Evolutionary conservation across 1,284 basidiomycete genomes (phyloP), one percentile per base, ranked within the genome.

Genomic region (Tylopilus sp.): DNA sequence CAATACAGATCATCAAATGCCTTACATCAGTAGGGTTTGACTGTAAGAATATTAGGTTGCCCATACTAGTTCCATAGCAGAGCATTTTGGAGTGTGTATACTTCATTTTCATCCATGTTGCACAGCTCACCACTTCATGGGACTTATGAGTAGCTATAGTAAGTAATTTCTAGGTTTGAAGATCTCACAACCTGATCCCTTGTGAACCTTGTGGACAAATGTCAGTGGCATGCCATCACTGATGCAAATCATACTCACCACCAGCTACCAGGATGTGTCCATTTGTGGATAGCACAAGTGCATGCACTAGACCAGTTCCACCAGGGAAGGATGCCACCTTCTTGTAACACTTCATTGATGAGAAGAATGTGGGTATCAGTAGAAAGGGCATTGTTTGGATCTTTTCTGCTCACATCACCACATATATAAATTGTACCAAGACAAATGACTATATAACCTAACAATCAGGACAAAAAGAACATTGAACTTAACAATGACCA

Each of bases 71-170:
- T 33, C 60, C 45, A 37, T 58, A 67, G 34, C 61, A 67, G 37
- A 67, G 48, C 1, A n/a, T 67, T 57, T 67, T 23, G 10, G 54
- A 57, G n/a, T 23, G 23, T 3, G 21, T n/a, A 42, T 67, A 37
- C 29, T 58, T 67, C 21, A 48, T 62, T 52, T 62, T 66, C 48
- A 67, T 52, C 60, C 60, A 67, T 58, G 41, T 62, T 62, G 60
- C 45, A 52, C 45, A 57, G 34, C 60, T 67, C 7, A 25, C 60
- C 13, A 41, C 37, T n/a, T 55, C 65, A 50, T 13, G 6, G 41
- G 45, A 48, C 12, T n/a, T n/a, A n/a, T 39, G 37, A 39, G 37
- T 39, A 17, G 17, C 37, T 9, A 29, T 41, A 29, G 45, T 39
- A 34, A 64, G 55, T 45, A 33, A 37, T n/a, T 41, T 64, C 31